A percentile compares a stretch with the other conserved stretches of the same genome.
Evolutionary conservation across 495 filamentous ascomycete genomes (phyloP).

Genomic region (Physcia stellaris): DNA sequence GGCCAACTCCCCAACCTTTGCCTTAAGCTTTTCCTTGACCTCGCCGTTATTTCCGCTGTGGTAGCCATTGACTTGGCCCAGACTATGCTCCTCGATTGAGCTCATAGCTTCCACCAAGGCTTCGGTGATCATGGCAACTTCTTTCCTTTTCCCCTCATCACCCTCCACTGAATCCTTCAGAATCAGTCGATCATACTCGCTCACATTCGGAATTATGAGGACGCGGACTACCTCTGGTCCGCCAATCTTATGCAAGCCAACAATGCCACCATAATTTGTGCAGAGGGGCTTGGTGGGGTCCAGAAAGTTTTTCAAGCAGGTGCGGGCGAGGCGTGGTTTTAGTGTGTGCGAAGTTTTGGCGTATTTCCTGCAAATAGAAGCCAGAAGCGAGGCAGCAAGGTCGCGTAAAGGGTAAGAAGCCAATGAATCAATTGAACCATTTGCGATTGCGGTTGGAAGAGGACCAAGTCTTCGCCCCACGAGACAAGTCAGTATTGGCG

Average conservation of each 20-base stretch:
- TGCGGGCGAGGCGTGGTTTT: slow-evolving; percentile 75
- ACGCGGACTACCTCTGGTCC: slow-evolving; percentile 67
- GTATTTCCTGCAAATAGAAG: slow-evolving; percentile 61
- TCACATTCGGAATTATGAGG: slow-evolving; percentile 68
- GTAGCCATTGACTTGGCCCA: slow-evolving; percentile 30
- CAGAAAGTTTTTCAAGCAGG: slow-evolving; percentile 79
- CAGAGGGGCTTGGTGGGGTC: slow-evolving; percentile 67
- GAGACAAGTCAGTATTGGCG: slow-evolving; percentile 81
- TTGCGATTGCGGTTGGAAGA: too few species aligned
- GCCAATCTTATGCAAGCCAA: slow-evolving; percentile 60
- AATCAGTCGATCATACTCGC: slow-evolving; percentile 58
- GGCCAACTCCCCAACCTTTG: slow-evolving; percentile 46
- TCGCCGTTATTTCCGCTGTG: slow-evolving; percentile 33
- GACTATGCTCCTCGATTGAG: slow-evolving; percentile 27
- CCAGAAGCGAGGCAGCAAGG: slow-evolving; percentile 65
- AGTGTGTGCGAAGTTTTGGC: slow-evolving; percentile 58
- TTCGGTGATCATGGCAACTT: slow-evolving; percentile 48
- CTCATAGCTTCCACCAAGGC: slow-evolving; percentile 47
- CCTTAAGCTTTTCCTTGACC: slow-evolving; percentile 39
- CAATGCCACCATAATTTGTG: slow-evolving; percentile 77
- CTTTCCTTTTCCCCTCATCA: slow-evolving; percentile 27
- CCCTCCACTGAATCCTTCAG: slow-evolving; percentile 50
- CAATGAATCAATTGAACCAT: slow-evolving; percentile 25
- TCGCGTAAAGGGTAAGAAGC: slow-evolving; percentile 76
- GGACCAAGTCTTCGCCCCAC: slow-evolving; percentile 71